phyloP scores from a whole-genome alignment of 2,329 filamentous ascomycete genomes.

The Didymella pinodella region DNA sequence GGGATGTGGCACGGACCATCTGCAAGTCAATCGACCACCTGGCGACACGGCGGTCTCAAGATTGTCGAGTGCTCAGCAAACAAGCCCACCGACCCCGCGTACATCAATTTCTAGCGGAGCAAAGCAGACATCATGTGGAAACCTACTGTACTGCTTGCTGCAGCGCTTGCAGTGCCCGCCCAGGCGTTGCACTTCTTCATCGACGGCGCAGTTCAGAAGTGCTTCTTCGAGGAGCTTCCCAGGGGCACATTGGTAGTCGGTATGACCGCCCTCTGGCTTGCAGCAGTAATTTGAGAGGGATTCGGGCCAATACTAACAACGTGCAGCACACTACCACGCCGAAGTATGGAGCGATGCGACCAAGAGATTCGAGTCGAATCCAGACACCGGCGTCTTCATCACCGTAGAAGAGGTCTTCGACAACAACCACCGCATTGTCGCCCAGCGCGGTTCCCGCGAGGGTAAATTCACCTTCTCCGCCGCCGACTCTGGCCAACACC shows the following conservation, averaged over 20 bases:
- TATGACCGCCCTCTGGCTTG: conserved; percentile 50
- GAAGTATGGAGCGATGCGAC: conserved; percentile 80
- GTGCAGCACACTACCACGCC: conserved; percentile 78
- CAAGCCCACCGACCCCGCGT: conserved; percentile 32
- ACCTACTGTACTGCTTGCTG: conserved; percentile 68
- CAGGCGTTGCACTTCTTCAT: conserved; percentile 96
- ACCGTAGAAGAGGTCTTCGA: conserved; percentile 97
- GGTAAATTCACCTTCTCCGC: conserved; percentile 97
- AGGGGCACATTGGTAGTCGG: conserved; percentile 96
- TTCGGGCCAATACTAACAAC: conserved; percentile 18
- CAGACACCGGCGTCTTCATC: conserved; percentile 83
- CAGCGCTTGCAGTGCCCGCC: conserved; percentile 67
- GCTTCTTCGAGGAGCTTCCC: conserved; percentile 97
- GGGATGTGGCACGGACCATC: conserved; percentile 7
- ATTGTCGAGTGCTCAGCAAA: conserved; percentile 33
- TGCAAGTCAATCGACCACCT: conserved; percentile 31
- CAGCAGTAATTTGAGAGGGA: not conserved
- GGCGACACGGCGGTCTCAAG: conserved; percentile 37
- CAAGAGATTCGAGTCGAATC: conserved; percentile 74
- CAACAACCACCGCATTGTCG: conserved; percentile 95
- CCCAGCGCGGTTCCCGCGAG: conserved; percentile 75
- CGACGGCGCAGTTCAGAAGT: conserved; percentile 84
- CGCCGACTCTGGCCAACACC: conserved; percentile 93
- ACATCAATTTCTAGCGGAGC: conserved; percentile 33
- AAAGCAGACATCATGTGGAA: conserved; percentile 43